These are phyloP conservation scores for Penicillium sclerotiorum DNA, from an alignment of 2,329 filamentous ascomycete species.

Conservation along the genomic window DNA sequence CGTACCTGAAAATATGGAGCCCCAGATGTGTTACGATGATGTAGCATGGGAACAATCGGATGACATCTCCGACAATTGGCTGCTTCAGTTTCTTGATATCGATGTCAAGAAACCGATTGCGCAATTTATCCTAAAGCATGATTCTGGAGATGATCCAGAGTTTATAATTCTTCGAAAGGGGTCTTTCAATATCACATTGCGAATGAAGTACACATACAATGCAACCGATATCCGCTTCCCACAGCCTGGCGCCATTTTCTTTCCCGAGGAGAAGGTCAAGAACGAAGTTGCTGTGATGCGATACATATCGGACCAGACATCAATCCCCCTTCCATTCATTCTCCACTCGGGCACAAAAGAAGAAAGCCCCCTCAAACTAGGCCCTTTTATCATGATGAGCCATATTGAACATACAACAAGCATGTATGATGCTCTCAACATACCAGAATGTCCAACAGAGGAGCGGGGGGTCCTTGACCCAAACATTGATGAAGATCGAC, in stretches of 20 bases:
- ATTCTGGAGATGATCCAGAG: background rate
- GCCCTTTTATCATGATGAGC: constrained; percentile 36
- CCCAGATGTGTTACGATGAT: constrained; percentile 2
- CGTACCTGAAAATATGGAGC: background rate
- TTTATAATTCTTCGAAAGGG: constrained; percentile 1
- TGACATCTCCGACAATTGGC: background rate
- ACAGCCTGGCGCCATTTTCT: background rate
- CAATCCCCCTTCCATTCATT: background rate
- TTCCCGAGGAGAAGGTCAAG: background rate
- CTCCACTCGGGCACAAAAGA: background rate
- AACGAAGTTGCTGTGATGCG: background rate
- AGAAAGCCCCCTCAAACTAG: background rate
- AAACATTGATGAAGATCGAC: background rate
- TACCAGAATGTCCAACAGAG: constrained; percentile 13
- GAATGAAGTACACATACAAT: constrained; percentile 1
- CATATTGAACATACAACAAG: constrained; percentile 22
- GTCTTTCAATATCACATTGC: constrained; percentile 5
- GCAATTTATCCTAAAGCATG: background rate
- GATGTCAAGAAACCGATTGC: constrained; percentile 3
- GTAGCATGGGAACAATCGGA: constrained; percentile 5
- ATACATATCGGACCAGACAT: background rate
- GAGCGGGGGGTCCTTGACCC: constrained; percentile 18
- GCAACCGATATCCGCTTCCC: constrained; percentile 1
- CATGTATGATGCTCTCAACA: constrained; percentile 21
- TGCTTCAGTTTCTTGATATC: constrained; percentile 2